Conservation (phyloP, 1,284 basidiomycete genomes). For the Cystobasidium pallidum region DNA sequence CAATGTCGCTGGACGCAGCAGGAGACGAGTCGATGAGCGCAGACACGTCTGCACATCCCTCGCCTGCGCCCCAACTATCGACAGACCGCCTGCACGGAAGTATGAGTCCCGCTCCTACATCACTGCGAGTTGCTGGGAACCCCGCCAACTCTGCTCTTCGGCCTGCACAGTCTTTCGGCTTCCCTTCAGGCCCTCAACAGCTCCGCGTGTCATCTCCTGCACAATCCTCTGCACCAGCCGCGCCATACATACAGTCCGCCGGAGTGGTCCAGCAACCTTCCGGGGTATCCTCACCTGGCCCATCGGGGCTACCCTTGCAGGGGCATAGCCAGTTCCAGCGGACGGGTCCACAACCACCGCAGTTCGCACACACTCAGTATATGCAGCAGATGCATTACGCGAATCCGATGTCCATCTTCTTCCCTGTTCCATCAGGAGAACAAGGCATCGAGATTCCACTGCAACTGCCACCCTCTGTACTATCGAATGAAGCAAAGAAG, state of each 20-base stretch:
- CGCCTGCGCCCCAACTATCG: slow-evolving; percentile 18
- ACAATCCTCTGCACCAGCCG: neutral
- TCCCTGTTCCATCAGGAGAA: slow-evolving; percentile 15
- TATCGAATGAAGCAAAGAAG: slow-evolving; percentile 26
- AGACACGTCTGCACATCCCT: slow-evolving; percentile 13
- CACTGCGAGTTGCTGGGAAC: neutral
- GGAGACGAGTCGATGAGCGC: slow-evolving; percentile 19
- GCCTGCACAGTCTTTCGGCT: slow-evolving; percentile 9
- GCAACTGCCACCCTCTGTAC: slow-evolving; percentile 20
- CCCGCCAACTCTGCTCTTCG: neutral
- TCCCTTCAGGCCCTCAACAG: neutral
- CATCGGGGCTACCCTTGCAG: neutral
- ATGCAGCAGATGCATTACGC: slow-evolving; percentile 20
- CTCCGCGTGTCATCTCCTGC: slow-evolving; percentile 3
- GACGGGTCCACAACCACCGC: neutral
- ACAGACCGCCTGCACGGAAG: slow-evolving; percentile 15
- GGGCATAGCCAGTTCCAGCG: neutral
- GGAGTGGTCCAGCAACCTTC: slow-evolving; percentile 8
- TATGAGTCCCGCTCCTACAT: slow-evolving; percentile 1
- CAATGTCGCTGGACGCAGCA: neutral
- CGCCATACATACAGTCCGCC: neutral
- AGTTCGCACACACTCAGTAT: slow-evolving; percentile 2
- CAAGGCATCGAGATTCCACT: slow-evolving; percentile 26
- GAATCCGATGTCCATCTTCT: slow-evolving; percentile 10
- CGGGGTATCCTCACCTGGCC: neutral